Evolutionary conservation across 2,329 filamentous ascomycete genomes (phyloP).

Genomic region (Epichloe uncinata): DNA sequence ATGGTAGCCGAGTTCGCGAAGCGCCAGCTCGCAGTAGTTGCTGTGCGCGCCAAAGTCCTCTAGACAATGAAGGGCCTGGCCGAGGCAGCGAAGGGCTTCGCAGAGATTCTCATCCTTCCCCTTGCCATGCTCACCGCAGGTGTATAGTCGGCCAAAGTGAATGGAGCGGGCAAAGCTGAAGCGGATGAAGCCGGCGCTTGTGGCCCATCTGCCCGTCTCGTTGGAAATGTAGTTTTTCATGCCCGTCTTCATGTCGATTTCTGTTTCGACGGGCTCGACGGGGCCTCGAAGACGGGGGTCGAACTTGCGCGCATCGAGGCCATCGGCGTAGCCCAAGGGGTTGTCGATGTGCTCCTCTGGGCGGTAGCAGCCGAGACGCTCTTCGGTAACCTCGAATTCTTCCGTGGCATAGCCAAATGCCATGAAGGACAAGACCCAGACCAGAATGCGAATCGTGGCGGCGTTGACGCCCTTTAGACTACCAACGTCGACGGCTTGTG

Average conservation of each 20-base stretch:
- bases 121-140: conserved; percentile 42
- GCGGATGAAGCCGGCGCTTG: conserved; percentile 72
- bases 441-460: conserved; percentile 63
- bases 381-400: conserved; percentile 73
- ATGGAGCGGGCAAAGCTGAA: conserved; percentile 63
- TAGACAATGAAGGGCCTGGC: conserved; percentile 63
- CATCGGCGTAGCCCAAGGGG: conserved; percentile 76
- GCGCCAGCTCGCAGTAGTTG: conserved; percentile 68
- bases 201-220: conserved; percentile 76
- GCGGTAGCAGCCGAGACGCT: conserved; percentile 67
- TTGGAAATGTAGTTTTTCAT: conserved; percentile 99
- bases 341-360: conserved; percentile 67
- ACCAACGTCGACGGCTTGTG: conserved; percentile 69
- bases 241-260: conserved; percentile 64
- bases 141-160: conserved; percentile 66
- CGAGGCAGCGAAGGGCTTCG: conserved; percentile 64
- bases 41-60: conserved; percentile 73
- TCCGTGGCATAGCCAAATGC: conserved; percentile 75
- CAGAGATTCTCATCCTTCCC: conserved; percentile 67
- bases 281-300: conserved; percentile 72
- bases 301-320: conserved; percentile 67
- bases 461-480: conserved; percentile 68
- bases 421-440: conserved; percentile 73
- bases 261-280: conserved; percentile 55
- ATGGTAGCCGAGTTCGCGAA: conserved; percentile 66